These are phyloP conservation scores for Neoascochyta sp. DNA, from an alignment of 2,329 filamentous ascomycete species.

Conservation along the genomic window DNA sequence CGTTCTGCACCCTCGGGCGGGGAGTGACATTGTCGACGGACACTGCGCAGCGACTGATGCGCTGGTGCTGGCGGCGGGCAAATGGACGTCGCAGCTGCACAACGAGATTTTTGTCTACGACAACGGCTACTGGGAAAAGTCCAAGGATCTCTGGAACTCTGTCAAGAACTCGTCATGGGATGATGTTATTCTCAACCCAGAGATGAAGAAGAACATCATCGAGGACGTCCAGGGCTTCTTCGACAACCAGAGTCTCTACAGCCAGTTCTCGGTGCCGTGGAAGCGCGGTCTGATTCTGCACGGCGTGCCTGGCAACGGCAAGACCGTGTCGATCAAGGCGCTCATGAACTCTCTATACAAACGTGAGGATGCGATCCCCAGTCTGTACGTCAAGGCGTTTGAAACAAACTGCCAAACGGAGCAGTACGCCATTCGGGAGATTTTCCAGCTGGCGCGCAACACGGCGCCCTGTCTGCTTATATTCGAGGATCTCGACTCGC, in stretches of 20 bases:
- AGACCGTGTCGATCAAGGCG: conserved; percentile 66
- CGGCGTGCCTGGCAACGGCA: conserved; percentile 62
- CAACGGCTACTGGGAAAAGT: conserved; percentile 59
- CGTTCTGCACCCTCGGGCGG: conserved; percentile 14
- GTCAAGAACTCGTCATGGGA: conserved; percentile 52
- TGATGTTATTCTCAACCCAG: conserved; percentile 60
- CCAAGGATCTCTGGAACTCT: conserved; percentile 54
- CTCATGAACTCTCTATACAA: conserved; percentile 59
- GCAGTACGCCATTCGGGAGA: conserved; percentile 43
- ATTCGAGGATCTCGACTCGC: conserved; percentile 66
- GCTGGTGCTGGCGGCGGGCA: conserved; percentile 53
- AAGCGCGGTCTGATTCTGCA: conserved; percentile 47
- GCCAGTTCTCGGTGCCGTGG: conserved; percentile 46
- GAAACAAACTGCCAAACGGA: conserved; percentile 50
- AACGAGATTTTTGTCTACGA: conserved; percentile 64
- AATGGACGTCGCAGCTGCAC: conserved; percentile 56
- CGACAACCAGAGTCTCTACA: conserved; percentile 38
- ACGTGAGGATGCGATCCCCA: conserved; percentile 51
- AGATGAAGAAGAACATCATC: conserved; percentile 61
- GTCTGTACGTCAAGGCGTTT: conserved; percentile 51
- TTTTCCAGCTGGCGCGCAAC: conserved; percentile 52
- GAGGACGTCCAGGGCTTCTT: conserved; percentile 60
- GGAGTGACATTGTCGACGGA: conserved; percentile 10
- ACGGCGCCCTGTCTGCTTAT: conserved; percentile 65
- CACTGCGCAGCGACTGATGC: conserved; percentile 41